phyloP scores from a whole-genome alignment of 768 basidiomycete genomes.

The Amanita exitialis region DNA sequence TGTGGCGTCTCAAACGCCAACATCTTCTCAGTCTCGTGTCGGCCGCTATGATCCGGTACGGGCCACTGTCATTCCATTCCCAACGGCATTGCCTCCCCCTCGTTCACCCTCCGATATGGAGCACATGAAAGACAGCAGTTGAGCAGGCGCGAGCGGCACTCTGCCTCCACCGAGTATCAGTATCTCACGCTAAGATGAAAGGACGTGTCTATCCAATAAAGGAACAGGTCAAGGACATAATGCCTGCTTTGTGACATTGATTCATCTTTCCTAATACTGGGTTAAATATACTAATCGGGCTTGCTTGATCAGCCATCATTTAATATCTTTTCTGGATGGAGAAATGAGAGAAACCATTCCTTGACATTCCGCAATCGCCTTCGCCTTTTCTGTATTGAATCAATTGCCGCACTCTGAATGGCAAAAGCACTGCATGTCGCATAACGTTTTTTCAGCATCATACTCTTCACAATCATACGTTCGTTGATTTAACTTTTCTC shows the following conservation, averaged over 20 bases:
- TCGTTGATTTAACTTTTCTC: background rate
- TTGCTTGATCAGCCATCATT: background rate
- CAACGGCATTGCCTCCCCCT: slow-evolving; percentile 1
- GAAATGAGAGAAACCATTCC: background rate
- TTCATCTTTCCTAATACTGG: background rate
- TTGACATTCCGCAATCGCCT: background rate
- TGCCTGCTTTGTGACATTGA: background rate
- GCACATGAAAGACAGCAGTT: background rate
- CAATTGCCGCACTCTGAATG: background rate
- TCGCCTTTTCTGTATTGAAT: background rate
- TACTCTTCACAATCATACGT: background rate
- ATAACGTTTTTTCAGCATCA: background rate
- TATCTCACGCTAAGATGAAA: background rate
- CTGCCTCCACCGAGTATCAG: background rate
- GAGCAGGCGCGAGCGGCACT: background rate
- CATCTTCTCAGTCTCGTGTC: slow-evolving; percentile 20
- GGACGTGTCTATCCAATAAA: background rate
- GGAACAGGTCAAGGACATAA: background rate
- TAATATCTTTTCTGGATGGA: background rate
- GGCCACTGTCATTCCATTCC: slow-evolving; percentile 21
- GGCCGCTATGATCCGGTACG: slow-evolving; percentile 47
- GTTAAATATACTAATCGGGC: slow-evolving; percentile 1
- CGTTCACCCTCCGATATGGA: background rate
- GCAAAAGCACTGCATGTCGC: background rate
- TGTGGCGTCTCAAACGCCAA: slow-evolving; percentile 12